These are phyloP conservation scores for Escallonia rubra DNA, from an alignment of 129 eudicot genomes.

Conservation along the genomic window DNA sequence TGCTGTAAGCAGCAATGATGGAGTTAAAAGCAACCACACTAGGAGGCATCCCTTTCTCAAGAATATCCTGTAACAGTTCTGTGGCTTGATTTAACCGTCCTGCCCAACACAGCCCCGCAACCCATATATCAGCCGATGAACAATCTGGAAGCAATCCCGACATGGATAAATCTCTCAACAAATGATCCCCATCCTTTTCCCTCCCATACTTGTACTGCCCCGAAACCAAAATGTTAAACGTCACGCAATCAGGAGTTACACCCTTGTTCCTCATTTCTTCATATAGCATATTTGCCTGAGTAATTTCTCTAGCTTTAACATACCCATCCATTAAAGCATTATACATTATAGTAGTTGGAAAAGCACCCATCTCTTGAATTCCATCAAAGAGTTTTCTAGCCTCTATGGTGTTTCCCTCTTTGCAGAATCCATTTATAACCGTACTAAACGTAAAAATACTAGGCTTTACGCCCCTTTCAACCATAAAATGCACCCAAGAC, in stretches of 20 bases:
- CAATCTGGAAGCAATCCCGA: constrained; percentile 41
- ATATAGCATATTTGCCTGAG: constrained; percentile 52
- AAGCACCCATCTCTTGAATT: constrained; percentile 48
- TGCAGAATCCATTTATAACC: constrained; percentile 57
- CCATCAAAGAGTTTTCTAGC: constrained; percentile 60
- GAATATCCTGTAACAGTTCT: constrained; percentile 50
- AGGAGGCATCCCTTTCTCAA: constrained; percentile 62
- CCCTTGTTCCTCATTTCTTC: constrained; percentile 66
- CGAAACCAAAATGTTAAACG: constrained; percentile 75
- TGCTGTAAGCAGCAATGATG: constrained; percentile 65
- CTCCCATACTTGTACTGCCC: constrained; percentile 69
- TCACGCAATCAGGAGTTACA: constrained; percentile 69
- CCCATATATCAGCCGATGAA: constrained; percentile 44
- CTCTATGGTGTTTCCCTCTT: constrained; percentile 63
- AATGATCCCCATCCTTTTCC: constrained; percentile 42
- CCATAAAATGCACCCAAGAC: constrained; percentile 62
- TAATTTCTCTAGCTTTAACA: constrained; percentile 74
- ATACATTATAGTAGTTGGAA: constrained; percentile 45
- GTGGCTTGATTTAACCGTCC: constrained; percentile 69
- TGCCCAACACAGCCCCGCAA: constrained; percentile 75
- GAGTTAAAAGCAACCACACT: constrained; percentile 74
- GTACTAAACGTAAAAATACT: constrained; percentile 57
- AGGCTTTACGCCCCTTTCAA: constrained; percentile 55
- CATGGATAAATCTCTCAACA: constrained; percentile 40
- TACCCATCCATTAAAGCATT: constrained; percentile 82